These are phyloP conservation scores for Danielia reshetovae DNA, from an alignment of 805 yeast species.

Conservation along the genomic window DNA sequence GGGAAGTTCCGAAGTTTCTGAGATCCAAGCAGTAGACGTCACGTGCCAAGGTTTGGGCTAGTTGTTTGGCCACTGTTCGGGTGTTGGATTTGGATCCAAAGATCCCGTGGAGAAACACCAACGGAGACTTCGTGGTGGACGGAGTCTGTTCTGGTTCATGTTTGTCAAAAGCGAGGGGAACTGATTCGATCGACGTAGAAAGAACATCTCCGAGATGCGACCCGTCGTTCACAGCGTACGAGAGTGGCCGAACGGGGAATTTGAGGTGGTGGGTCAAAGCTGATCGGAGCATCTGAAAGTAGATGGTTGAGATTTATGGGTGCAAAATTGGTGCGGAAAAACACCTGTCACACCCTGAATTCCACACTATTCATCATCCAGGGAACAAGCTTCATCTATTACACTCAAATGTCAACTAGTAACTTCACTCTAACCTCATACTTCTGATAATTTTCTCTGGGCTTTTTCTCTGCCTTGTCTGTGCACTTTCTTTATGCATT, in stretches of 20 bases:
- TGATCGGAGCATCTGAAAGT: neutral
- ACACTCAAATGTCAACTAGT: neutral
- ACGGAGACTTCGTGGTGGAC: conserved; percentile 46
- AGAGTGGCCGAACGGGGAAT: neutral
- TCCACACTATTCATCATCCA: no score
- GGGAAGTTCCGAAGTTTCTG: conserved; percentile 92
- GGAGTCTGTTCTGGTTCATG: conserved; percentile 27
- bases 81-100: conserved; percentile 85
- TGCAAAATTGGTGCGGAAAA: neutral
- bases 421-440: no score
- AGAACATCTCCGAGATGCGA: conserved; percentile 30
- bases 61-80: conserved; percentile 66
- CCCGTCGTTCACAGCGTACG: conserved; percentile 7
- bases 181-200: conserved; percentile 42
- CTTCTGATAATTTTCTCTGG: no score
- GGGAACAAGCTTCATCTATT: no score
- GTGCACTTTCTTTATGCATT: no score
- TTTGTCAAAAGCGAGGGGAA: conserved; percentile 51
- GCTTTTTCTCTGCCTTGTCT: no score
- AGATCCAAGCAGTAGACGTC: conserved; percentile 72
- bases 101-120: conserved; percentile 81
- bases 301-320: neutral
- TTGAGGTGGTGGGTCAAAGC: neutral
- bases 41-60: conserved; percentile 45
- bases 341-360: no score